Percentiles rank a stretch among this genome's conserved stretches.
Evolutionary conservation across 805 yeast species (phyloP).

Genomic region (Kodamaea neixiangensis): DNA sequence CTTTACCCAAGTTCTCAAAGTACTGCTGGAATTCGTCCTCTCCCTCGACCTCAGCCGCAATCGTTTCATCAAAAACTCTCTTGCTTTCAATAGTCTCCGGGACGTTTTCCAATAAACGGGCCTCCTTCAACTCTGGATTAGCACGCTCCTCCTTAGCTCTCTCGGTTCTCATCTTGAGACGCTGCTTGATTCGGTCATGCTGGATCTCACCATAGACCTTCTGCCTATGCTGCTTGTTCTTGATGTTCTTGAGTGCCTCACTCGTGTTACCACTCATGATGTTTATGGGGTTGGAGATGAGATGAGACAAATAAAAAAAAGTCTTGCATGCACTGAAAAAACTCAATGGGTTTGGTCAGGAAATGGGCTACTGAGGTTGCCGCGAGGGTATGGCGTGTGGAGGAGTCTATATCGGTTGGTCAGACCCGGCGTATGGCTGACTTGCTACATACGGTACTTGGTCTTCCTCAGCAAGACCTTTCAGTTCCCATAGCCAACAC

Average conservation of each 20-base stretch:
- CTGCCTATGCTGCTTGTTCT: slow-evolving; percentile 80
- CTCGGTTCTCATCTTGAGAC: slow-evolving; percentile 74
- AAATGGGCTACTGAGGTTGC: slow-evolving; percentile 24
- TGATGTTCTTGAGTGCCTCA: slow-evolving; percentile 46
- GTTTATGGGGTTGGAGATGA: slow-evolving; percentile 10
- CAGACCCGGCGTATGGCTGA: slow-evolving; percentile 19
- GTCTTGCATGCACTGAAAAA: background rate
- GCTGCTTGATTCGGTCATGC: slow-evolving; percentile 71
- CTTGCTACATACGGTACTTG: slow-evolving; percentile 17
- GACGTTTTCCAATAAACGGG: slow-evolving; percentile 74
- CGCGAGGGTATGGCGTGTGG: slow-evolving; percentile 21
- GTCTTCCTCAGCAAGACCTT: background rate
- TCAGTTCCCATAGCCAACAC: background rate
- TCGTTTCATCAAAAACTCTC: slow-evolving; percentile 86
- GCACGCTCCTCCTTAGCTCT: slow-evolving; percentile 86
- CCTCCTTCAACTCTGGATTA: slow-evolving; percentile 79
- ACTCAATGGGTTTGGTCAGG: background rate
- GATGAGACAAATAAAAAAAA: slow-evolving; percentile 2
- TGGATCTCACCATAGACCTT: slow-evolving; percentile 71
- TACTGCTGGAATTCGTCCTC: slow-evolving; percentile 66
- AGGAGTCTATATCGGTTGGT: slow-evolving; percentile 24
- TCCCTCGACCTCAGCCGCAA: slow-evolving; percentile 57
- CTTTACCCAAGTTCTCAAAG: slow-evolving; percentile 48
- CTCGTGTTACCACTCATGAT: slow-evolving; percentile 25
- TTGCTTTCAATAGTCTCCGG: slow-evolving; percentile 83